Percentiles rank a stretch among this genome's conserved stretches.
Evolutionary conservation across 2,329 filamentous ascomycete species (phyloP).

Genomic region (Trichoderma cornu-damae): DNA sequence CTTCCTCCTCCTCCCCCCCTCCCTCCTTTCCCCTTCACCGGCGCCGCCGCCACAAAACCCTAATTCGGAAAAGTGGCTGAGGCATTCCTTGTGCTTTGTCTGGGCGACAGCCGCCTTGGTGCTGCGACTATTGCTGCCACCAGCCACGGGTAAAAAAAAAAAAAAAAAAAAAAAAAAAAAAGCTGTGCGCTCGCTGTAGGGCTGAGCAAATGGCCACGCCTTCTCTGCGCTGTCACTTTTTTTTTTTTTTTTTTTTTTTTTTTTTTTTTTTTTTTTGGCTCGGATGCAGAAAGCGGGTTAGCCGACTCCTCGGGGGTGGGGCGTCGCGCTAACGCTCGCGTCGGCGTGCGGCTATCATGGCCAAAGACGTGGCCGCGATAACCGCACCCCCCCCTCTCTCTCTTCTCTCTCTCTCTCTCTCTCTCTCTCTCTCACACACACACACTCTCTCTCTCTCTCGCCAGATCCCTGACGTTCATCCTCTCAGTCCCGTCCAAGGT

Average conservation of each 20-base stretch:
- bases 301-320: background rate
- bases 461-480: conserved; percentile 18
- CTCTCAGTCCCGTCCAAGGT: conserved; percentile 14
- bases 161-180: too few species aligned
- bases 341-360: background rate
- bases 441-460: background rate
- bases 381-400: conserved; percentile 1
- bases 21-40: too few species aligned
- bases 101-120: background rate
- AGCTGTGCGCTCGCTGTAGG: conserved; percentile 17
- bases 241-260: background rate
- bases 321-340: background rate
- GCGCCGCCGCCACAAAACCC: conserved; percentile 9
- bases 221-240: background rate
- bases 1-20: too few species aligned
- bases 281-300: too few species aligned
- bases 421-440: too few species aligned
- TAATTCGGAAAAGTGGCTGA: conserved; percentile 14
- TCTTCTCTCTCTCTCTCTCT: too few species aligned
- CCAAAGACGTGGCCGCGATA: conserved; percentile 10
- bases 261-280: too few species aligned
- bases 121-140: background rate
- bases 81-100: background rate
- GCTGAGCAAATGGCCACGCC: conserved; percentile 15
- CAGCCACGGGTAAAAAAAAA: too few species aligned